A percentile compares a stretch with the other conserved stretches of the same genome.
These are phyloP conservation scores for Pholiota molesta DNA, from an alignment of 768 basidiomycete species.

Conservation along the genomic window DNA sequence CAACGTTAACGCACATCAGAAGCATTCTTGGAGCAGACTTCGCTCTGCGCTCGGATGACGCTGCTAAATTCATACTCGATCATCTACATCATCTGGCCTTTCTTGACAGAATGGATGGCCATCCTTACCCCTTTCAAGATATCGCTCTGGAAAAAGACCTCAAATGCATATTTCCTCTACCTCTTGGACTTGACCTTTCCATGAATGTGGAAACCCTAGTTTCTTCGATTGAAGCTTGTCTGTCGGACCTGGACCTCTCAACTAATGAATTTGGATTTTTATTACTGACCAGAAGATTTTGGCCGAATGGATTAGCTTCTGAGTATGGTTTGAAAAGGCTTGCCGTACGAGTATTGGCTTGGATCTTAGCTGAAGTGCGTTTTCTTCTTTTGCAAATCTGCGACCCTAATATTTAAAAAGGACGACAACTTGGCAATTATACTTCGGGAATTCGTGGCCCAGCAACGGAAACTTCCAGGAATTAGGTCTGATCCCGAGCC, in stretches of 20 bases:
- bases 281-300: conserved; percentile 67
- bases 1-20: conserved; percentile 60
- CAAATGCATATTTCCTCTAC: conserved; percentile 66
- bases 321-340: conserved; percentile 71
- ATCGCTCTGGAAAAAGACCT: conserved; percentile 32
- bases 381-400: background rate
- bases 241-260: conserved; percentile 71
- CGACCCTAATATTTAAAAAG: conserved; percentile 34
- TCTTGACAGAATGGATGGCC: conserved; percentile 49
- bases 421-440: conserved; percentile 69
- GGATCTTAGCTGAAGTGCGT: conserved; percentile 76
- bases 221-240: conserved; percentile 68
- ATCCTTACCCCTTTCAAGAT: conserved; percentile 40
- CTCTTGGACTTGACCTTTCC: conserved; percentile 72
- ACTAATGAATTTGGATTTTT: conserved; percentile 77
- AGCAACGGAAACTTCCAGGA: conserved; percentile 62
- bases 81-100: conserved; percentile 68
- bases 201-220: conserved; percentile 74
- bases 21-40: conserved; percentile 63
- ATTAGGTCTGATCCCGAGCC: conserved; percentile 48
- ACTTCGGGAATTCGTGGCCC: conserved; percentile 68
- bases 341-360: conserved; percentile 56
- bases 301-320: conserved; percentile 75
- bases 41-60: conserved; percentile 53
- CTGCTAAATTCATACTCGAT: conserved; percentile 54